A percentile compares a stretch with the other conserved stretches of the same genome.
Conservation (phyloP, 129 eudicot genomes). For the Dittrichia graveolens region DNA sequence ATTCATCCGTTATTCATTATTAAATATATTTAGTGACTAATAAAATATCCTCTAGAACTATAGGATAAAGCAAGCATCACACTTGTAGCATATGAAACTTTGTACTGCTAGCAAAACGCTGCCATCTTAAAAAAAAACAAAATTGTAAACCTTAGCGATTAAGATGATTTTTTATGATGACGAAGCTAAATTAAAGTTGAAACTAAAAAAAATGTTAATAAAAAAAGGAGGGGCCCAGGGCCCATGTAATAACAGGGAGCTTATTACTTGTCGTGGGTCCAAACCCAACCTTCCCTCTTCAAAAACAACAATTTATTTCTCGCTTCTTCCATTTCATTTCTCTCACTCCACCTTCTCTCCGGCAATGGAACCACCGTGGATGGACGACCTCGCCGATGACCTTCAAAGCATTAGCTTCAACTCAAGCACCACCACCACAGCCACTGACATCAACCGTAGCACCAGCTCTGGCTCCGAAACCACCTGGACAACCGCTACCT, state of each 20-base stretch:
- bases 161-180: background rate
- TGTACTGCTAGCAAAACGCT: background rate
- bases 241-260: constrained; percentile 15
- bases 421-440: constrained; percentile 66
- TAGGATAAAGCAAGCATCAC: too few relatives aligned
- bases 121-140: background rate
- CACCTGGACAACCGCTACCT: constrained; percentile 64
- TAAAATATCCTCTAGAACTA: too few relatives aligned
- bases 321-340: background rate
- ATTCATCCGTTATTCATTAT: too few relatives aligned
- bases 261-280: constrained; percentile 31
- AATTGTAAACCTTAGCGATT: background rate
- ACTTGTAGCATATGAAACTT: too few relatives aligned
- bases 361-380: constrained; percentile 52
- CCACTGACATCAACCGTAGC: constrained; percentile 73
- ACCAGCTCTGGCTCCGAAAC: constrained; percentile 82
- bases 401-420: constrained; percentile 92
- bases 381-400: constrained; percentile 69
- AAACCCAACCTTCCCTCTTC: constrained; percentile 15
- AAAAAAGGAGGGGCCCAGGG: background rate
- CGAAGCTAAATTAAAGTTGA: too few relatives aligned
- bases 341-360: constrained; percentile 12
- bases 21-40: too few relatives aligned
- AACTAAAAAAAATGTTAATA: background rate
- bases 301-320: constrained; percentile 24